These are phyloP conservation scores for Coprinopsis marcescibilis DNA, from an alignment of 768 basidiomycete genomes.

Conservation along the genomic window DNA sequence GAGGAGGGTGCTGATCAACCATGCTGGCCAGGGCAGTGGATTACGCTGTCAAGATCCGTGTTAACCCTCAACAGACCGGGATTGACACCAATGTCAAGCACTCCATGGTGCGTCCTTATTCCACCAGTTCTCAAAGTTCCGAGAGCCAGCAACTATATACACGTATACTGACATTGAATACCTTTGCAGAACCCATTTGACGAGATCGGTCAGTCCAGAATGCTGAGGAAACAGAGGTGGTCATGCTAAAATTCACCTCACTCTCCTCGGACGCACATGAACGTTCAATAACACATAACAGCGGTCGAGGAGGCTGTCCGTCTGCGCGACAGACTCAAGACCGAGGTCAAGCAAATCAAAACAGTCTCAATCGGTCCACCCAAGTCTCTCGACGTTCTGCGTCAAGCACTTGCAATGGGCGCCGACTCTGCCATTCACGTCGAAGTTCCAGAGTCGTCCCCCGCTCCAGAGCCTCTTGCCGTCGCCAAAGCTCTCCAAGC, in stretches of 20 bases:
- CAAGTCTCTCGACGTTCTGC: slow-evolving; percentile 83
- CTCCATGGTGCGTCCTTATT: slow-evolving; percentile 71
- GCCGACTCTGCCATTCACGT: slow-evolving; percentile 92
- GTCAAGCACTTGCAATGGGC: slow-evolving; percentile 97
- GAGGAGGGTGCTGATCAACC: no score
- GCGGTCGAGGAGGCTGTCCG: slow-evolving; percentile 97
- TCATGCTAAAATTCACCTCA: no score
- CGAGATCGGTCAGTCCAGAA: slow-evolving; percentile 83
- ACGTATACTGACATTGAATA: neutral
- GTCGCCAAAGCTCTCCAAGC: slow-evolving; percentile 83
- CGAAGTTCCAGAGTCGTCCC: slow-evolving; percentile 71
- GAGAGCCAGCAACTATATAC: no score
- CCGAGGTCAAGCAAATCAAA: slow-evolving; percentile 72
- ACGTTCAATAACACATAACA: slow-evolving; percentile 23
- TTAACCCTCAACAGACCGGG: slow-evolving; percentile 91
- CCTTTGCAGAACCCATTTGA: slow-evolving; percentile 87
- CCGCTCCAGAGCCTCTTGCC: slow-evolving; percentile 79
- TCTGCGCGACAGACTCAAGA: slow-evolving; percentile 79
- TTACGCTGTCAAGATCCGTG: slow-evolving; percentile 97
- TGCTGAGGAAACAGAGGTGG: no score
- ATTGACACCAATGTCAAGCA: slow-evolving; percentile 98
- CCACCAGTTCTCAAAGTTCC: no score
- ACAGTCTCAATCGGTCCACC: slow-evolving; percentile 93
- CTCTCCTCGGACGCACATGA: neutral
- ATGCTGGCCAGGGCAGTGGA: slow-evolving; percentile 85